phyloP scores from a whole-genome alignment of 139 green algal species.

The Chlamydomonas asymmetrica region DNA sequence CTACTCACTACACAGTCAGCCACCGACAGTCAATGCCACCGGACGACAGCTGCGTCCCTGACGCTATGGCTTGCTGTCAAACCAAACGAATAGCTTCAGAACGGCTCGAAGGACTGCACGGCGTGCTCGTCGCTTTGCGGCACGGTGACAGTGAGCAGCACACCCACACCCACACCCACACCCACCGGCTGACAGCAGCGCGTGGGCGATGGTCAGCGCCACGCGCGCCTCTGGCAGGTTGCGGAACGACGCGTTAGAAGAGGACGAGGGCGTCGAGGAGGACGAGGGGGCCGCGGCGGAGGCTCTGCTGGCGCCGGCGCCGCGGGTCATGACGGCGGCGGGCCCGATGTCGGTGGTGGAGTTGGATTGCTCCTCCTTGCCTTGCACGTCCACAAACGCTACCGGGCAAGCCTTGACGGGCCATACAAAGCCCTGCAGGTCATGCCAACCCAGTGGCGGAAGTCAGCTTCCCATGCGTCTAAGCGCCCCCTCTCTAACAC shows the following conservation, averaged over 20 bases:
- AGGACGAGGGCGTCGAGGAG: background rate
- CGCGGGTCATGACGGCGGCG: background rate
- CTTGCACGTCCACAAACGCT: constrained; percentile 43
- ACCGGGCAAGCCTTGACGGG: constrained; percentile 47
- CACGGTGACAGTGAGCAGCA: no score
- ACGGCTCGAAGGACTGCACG: no score
- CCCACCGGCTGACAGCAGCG: constrained; percentile 44
- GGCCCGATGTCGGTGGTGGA: background rate
- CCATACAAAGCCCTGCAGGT: constrained; percentile 60
- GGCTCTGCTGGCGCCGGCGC: background rate
- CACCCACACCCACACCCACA: background rate
- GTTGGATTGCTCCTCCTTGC: constrained; percentile 30
- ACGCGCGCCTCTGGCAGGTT: constrained; percentile 71
- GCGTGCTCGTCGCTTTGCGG: no score
- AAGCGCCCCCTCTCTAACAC: no score
- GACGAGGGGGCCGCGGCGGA: background rate
- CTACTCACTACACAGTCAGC: no score
- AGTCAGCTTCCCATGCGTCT: no score
- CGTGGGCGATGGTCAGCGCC: constrained; percentile 40
- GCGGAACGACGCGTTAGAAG: constrained; percentile 41
- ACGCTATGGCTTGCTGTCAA: no score
- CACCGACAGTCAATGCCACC: no score
- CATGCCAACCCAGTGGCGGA: no score
- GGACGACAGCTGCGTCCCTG: no score
- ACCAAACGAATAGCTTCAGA: no score